Conservation (phyloP, 495 filamentous ascomycete genomes). For the Penicillium roqueforti region DNA sequence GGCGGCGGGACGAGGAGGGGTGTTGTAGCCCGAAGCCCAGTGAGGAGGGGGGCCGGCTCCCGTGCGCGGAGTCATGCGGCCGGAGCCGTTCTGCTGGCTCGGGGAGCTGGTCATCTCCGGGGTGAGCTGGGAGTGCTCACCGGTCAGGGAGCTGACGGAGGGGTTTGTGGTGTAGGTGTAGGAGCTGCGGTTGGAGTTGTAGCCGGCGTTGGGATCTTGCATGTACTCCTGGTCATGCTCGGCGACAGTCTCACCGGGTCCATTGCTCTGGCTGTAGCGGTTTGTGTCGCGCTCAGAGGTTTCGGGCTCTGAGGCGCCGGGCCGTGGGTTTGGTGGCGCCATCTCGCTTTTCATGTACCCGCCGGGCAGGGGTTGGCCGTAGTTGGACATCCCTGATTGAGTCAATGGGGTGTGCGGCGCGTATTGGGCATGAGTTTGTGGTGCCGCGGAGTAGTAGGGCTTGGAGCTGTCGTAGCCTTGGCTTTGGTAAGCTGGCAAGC, state of each 20-base stretch:
- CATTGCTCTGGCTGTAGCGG: conserved; percentile 52
- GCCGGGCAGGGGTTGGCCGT: conserved; percentile 53
- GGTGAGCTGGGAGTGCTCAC: conserved; percentile 76
- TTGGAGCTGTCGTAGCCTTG: conserved; percentile 73
- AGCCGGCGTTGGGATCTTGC: conserved; percentile 58
- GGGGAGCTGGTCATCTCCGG: conserved; percentile 85
- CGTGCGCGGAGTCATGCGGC: conserved; percentile 82
- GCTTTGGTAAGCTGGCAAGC: conserved; percentile 70
- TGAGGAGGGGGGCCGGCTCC: conserved; percentile 60
- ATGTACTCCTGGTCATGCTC: conserved; percentile 82
- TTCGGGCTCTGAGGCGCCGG: conserved; percentile 53
- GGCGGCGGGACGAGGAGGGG: conserved; percentile 68
- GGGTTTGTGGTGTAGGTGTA: conserved; percentile 71
- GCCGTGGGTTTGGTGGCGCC: conserved; percentile 73
- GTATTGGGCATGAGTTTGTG: conserved; percentile 66
- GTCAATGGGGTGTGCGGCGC: conserved; percentile 56
- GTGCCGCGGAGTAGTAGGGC: conserved; percentile 74
- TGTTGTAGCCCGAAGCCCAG: conserved; percentile 74
- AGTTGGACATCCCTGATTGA: conserved; percentile 66
- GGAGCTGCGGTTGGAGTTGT: conserved; percentile 63
- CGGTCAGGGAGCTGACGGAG: conserved; percentile 58
- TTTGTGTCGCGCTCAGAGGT: conserved; percentile 65
- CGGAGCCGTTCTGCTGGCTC: conserved; percentile 74
- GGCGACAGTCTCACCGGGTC: conserved; percentile 65
- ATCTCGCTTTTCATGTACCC: conserved; percentile 88